Evolutionary conservation across 169 alveolate genomes (phyloP), one percentile per base, ranked within the genome.

Genomic region (Eimeria zaria): DNA sequence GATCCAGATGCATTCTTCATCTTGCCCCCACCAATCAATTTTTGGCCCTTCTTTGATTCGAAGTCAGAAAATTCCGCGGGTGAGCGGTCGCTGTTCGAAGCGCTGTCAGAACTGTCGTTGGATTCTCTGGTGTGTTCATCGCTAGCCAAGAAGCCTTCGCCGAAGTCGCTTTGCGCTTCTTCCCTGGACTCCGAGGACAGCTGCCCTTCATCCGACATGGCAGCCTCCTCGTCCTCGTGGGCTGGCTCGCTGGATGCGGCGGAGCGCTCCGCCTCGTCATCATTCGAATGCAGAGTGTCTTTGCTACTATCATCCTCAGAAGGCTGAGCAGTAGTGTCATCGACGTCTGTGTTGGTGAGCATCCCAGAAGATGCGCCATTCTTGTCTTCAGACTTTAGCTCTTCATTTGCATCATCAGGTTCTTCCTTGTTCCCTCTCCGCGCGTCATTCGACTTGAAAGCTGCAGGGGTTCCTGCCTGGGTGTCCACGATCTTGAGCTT

Each of bases 401-500:
- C 60, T 2, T 30, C 78, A 55, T 33, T 39, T 58, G 58, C 44
- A 84, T 58, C 91, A 36, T 33, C 91, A 53, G 55, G 33, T 30
- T 39, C 36, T 33, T 58, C 69, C 33, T 30, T 36, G 55, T 27
- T 36, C 33, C 27, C 71, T n/a, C 46, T 30, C 24, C 46, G 30
- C 51, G 36, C 12, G 58, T 58, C 78, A 18, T 44, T 60, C 27
- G 91, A n/a, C 18, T 51, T 67, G 24, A 83, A 22, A 41, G 64
- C 83, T 14, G 81, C 62, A 62, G 83, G 84, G 22, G 36, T 39
- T 4, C 46, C 67, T 62, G 83, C 46, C 44, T 39, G 64, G 55
- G 81, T 8, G 94, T 87, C 96, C 14, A 78, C 89, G 27, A 91
- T 76, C 53, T 83, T 67, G 44, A 91, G 71, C 96, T 91, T 91